Evolutionary conservation across 176 grass and related monocot species (phyloP).

Genomic region (Pontederia paniculata): DNA sequence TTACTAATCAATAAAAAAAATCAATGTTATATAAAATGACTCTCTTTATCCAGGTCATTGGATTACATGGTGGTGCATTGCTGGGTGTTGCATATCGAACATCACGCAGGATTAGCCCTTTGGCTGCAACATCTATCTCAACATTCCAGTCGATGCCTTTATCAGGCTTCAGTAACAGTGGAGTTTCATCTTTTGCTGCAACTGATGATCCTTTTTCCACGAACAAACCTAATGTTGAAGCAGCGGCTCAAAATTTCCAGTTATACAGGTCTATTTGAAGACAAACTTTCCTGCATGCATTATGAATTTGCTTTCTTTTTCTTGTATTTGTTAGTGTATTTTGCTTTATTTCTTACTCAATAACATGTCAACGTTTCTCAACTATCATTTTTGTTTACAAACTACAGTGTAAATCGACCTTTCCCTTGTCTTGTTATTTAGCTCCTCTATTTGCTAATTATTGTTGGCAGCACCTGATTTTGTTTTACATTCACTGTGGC

Average conservation of each 20-base stretch:
- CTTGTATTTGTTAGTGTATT: neutral
- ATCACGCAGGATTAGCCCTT: conserved; percentile 83
- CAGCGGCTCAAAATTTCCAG: conserved; percentile 88
- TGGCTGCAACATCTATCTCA: conserved; percentile 81
- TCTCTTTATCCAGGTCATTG: conserved; percentile 62
- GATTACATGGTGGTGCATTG: conserved; percentile 94
- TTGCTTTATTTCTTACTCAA: neutral
- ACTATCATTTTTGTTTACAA: neutral
- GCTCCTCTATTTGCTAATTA: no score
- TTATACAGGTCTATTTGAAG: conserved; percentile 56
- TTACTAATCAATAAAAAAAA: no score
- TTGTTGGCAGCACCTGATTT: neutral
- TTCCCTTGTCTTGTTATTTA: neutral
- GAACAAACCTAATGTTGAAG: conserved; percentile 49
- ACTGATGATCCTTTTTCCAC: conserved; percentile 71
- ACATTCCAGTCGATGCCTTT: conserved; percentile 87
- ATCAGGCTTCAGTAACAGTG: conserved; percentile 77
- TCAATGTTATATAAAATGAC: neutral
- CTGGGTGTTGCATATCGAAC: conserved; percentile 92
- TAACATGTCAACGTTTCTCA: neutral
- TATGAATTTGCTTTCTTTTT: neutral
- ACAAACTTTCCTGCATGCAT: neutral
- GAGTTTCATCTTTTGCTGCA: conserved; percentile 44
- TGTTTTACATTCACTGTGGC: conserved; percentile 18
- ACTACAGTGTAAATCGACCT: neutral